Conservation (phyloP, 495 filamentous ascomycete genomes). For the Daldinia childiae region DNA sequence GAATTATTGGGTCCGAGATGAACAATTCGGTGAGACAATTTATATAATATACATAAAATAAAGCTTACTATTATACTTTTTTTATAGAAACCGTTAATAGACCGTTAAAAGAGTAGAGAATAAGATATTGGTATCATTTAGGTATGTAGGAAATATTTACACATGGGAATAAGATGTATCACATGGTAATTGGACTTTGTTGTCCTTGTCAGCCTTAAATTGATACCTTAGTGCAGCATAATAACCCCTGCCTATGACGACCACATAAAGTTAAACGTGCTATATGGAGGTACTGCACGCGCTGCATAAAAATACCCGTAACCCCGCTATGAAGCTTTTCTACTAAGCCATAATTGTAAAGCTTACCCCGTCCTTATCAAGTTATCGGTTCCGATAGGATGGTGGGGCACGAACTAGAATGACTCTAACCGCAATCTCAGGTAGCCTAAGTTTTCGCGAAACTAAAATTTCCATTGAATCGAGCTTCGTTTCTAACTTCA, state of each 20-base stretch:
- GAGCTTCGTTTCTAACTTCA: conserved; percentile 11
- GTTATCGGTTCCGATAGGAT: conserved; percentile 26
- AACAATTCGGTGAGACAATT: background rate
- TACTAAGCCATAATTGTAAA: background rate
- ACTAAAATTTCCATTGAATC: conserved; percentile 17
- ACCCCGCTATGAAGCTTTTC: conserved; percentile 14
- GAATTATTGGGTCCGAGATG: background rate
- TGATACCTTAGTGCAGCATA: conserved; percentile 5
- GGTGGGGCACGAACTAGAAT: conserved; percentile 48
- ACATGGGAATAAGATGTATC: conserved; percentile 13
- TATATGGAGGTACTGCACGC: background rate
- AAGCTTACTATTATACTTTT: background rate
- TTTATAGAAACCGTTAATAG: background rate
- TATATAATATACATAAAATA: conserved; percentile 1
- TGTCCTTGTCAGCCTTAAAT: conserved; percentile 42
- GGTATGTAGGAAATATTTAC: conserved; percentile 10
- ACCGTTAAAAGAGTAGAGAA: conserved; percentile 3
- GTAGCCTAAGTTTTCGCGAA: conserved; percentile 30
- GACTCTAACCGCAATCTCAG: conserved; percentile 37
- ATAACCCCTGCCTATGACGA: conserved; percentile 29
- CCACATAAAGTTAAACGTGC: background rate
- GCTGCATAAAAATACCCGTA: conserved; percentile 3
- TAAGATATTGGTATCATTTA: background rate
- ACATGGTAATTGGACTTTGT: conserved; percentile 30
- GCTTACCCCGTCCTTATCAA: conserved; percentile 13